These are phyloP conservation scores for Vitis hybrid DNA, from an alignment of 177 flowering plant genomes.

Conservation along the genomic window DNA sequence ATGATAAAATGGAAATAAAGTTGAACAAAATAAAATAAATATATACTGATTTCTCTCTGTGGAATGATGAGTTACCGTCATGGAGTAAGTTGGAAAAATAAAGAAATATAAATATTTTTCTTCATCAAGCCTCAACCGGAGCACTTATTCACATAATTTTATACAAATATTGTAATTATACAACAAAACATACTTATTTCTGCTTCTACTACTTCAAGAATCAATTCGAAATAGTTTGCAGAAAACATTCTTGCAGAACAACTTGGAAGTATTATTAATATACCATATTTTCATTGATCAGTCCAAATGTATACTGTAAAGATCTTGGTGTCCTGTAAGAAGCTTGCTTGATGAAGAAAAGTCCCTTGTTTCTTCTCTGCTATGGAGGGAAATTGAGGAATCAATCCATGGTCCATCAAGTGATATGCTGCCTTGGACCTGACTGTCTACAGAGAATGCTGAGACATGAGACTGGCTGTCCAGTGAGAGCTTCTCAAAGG, in stretches of 20 bases:
- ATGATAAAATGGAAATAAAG: no score
- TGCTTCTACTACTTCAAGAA: no score
- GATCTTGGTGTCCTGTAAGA: conserved; percentile 11
- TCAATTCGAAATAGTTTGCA: neutral
- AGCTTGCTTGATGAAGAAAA: conserved; percentile 23
- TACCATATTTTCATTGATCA: neutral
- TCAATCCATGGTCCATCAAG: conserved; percentile 53
- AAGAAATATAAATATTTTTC: no score
- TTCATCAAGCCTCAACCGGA: no score
- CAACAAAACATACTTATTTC: no score
- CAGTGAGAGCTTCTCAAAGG: conserved; percentile 52
- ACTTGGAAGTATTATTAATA: neutral
- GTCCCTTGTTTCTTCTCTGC: conserved; percentile 26
- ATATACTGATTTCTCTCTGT: no score
- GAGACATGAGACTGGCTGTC: conserved; percentile 50
- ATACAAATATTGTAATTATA: no score
- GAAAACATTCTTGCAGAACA: neutral
- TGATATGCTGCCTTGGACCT: conserved; percentile 28
- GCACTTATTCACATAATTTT: no score
- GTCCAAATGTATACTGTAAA: conserved; percentile 8
- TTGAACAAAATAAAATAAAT: no score
- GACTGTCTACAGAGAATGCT: conserved; percentile 28
- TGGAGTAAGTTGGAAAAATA: no score
- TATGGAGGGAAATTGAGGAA: conserved; percentile 35
- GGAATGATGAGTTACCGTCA: no score